Conservation (phyloP, 2,329 filamentous ascomycete species). For the Aspergillus oerlinghausenensis region DNA sequence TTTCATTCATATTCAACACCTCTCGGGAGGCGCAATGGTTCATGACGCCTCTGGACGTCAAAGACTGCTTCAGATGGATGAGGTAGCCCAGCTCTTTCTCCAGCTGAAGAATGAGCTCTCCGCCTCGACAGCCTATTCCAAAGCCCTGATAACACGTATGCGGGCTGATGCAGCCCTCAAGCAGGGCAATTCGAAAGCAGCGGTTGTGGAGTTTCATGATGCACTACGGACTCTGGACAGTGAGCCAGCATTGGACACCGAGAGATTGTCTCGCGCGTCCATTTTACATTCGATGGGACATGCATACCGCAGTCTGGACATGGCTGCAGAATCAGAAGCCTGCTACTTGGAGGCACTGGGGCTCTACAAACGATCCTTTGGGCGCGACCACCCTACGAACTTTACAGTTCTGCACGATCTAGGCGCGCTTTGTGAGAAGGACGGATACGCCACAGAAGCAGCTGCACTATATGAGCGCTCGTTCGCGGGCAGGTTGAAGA, state of each 20-base stretch:
- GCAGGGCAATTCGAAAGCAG: slow-evolving; percentile 17
- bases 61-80: slow-evolving; percentile 27
- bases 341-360: slow-evolving; percentile 26
- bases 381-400: slow-evolving; percentile 26
- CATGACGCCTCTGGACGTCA: slow-evolving; percentile 28
- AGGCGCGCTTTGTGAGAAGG: slow-evolving; percentile 23
- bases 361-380: slow-evolving; percentile 23
- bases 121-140: slow-evolving; percentile 18
- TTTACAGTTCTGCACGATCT: slow-evolving; percentile 26
- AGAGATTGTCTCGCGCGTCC: slow-evolving; percentile 20
- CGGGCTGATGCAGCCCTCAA: slow-evolving; percentile 21
- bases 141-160: slow-evolving; percentile 12
- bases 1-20: slow-evolving; percentile 24
- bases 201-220: slow-evolving; percentile 22
- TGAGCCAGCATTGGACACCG: slow-evolving; percentile 20
- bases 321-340: slow-evolving; percentile 22
- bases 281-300: slow-evolving; percentile 24
- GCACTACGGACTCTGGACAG: slow-evolving; percentile 19
- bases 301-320: slow-evolving; percentile 21
- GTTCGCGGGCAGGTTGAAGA: slow-evolving; percentile 26
- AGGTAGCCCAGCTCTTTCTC: slow-evolving; percentile 26
- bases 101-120: slow-evolving; percentile 22
- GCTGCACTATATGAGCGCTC: slow-evolving; percentile 27
- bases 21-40: slow-evolving; percentile 21
- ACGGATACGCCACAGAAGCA: slow-evolving; percentile 29